These are phyloP conservation scores for Polychytrium aggregatum DNA, from an alignment of 192 early-diverging fungal genomes.

Conservation along the genomic window DNA sequence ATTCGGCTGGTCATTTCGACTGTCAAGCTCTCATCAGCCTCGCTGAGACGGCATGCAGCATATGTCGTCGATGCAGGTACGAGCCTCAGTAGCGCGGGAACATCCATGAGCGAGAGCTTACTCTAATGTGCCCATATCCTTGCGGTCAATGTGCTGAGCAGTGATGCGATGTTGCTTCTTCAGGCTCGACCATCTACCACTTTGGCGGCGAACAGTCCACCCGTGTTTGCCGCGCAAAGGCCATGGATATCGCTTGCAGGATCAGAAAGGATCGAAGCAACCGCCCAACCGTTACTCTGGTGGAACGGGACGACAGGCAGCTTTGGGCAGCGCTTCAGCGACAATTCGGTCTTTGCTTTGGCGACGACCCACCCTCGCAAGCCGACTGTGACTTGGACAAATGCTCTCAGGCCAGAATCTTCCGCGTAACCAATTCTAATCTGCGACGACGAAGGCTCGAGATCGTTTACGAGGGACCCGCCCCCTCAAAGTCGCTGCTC, in stretches of 20 bases:
- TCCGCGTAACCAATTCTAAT: conserved; percentile 1
- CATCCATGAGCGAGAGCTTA: too few relatives aligned
- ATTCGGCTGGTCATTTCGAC: neutral
- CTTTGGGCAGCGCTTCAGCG: neutral
- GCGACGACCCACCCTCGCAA: too few relatives aligned
- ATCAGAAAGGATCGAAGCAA: conserved; percentile 22
- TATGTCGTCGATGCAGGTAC: conserved; percentile 19
- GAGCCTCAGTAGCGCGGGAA: too few relatives aligned
- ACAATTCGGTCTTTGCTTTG: neutral
- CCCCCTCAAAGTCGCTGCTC: conserved; percentile 11
- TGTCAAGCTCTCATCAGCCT: neutral
- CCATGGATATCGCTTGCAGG: conserved; percentile 17
- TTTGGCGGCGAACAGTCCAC: conserved; percentile 13
- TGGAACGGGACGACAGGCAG: conserved; percentile 12
- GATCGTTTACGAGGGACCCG: conserved; percentile 14
- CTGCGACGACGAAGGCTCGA: neutral
- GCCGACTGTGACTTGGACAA: too few relatives aligned
- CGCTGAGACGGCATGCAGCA: conserved; percentile 6
- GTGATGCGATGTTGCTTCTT: neutral
- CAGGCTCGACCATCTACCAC: conserved; percentile 14
- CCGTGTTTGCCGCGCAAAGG: conserved; percentile 18
- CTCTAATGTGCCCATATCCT: too few relatives aligned
- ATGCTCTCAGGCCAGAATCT: too few relatives aligned
- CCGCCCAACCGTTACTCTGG: conserved; percentile 18
- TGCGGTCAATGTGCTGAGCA: conserved; percentile 1